These are phyloP conservation scores for Fusarium subglutinans DNA, from an alignment of 2,329 filamentous ascomycete genomes.

Conservation along the genomic window DNA sequence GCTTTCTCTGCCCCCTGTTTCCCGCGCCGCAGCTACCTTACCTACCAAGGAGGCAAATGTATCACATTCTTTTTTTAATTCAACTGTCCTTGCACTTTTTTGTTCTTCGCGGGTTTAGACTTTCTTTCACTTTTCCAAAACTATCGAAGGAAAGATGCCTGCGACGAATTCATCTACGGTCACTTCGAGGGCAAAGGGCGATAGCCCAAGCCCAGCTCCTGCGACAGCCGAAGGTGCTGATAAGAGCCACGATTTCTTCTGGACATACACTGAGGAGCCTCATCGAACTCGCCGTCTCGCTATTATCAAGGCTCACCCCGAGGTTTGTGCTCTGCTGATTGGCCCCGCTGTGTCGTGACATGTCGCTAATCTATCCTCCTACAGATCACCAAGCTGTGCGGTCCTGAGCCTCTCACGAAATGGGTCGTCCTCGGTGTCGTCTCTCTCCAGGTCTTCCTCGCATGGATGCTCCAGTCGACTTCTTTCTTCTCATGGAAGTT, in stretches of 20 bases:
- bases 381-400: conserved; percentile 95
- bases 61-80: conserved; percentile 28
- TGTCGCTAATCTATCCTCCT: conserved; percentile 11
- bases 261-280: conserved; percentile 98
- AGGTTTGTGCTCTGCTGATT: conserved; percentile 63
- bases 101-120: not conserved
- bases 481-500: conserved; percentile 85
- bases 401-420: conserved; percentile 94
- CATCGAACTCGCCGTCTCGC: conserved; percentile 89
- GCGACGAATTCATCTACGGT: conserved; percentile 48
- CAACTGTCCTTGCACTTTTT: not conserved
- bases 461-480: conserved; percentile 79
- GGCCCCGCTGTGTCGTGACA: not conserved
- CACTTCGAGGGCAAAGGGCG: conserved; percentile 45
- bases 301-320: conserved; percentile 98
- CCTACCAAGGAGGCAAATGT: conserved; percentile 24
- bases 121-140: not conserved
- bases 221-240: conserved; percentile 16
- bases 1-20: conserved; percentile 21
- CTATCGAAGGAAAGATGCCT: conserved; percentile 21
- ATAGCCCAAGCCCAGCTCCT: conserved; percentile 29
- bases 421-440: conserved; percentile 90
- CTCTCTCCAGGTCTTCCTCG: conserved; percentile 79
- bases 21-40: conserved; percentile 2
- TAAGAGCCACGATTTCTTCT: conserved; percentile 76